A percentile compares a stretch with the other conserved stretches of the same genome.
These are phyloP conservation scores for Beauveria varroae DNA, from an alignment of 2,329 filamentous ascomycete genomes.

Conservation along the genomic window DNA sequence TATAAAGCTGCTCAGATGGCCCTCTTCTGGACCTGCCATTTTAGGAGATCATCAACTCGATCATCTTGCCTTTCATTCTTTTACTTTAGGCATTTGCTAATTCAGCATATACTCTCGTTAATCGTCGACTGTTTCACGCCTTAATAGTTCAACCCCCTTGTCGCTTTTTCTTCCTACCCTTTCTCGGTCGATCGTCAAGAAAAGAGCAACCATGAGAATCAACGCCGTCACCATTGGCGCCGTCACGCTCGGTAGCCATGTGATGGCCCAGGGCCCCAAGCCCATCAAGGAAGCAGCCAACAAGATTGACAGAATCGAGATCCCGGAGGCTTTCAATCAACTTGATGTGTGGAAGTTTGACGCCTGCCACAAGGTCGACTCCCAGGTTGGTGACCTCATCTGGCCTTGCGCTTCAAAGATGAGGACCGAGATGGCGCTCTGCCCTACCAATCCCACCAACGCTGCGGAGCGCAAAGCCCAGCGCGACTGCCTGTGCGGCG, in stretches of 20 bases:
- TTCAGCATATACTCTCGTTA: not conserved
- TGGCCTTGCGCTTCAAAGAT: no score
- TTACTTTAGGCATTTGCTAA: not conserved
- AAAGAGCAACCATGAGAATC: not conserved
- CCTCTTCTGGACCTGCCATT: not conserved
- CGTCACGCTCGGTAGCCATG: not conserved
- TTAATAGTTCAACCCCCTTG: not conserved
- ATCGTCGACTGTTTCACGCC: not conserved
- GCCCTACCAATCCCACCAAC: no score
- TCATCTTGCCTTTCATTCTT: not conserved
- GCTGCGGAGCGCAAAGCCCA: no score
- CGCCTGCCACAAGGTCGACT: no score
- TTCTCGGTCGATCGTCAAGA: not conserved
- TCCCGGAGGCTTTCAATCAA: no score
- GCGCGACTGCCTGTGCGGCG: no score
- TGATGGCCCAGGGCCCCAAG: no score
- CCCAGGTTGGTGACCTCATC: no score
- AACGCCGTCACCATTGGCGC: not conserved
- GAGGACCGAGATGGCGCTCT: no score
- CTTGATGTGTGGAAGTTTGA: no score
- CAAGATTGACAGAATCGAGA: no score
- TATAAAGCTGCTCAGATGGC: not conserved
- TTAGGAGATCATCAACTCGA: not conserved
- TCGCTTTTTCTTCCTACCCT: not conserved
- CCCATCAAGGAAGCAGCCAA: no score